Base-by-base conservation (phyloP, 176 grass and related monocot genomes). In the Musa schizocarpa region DNA sequence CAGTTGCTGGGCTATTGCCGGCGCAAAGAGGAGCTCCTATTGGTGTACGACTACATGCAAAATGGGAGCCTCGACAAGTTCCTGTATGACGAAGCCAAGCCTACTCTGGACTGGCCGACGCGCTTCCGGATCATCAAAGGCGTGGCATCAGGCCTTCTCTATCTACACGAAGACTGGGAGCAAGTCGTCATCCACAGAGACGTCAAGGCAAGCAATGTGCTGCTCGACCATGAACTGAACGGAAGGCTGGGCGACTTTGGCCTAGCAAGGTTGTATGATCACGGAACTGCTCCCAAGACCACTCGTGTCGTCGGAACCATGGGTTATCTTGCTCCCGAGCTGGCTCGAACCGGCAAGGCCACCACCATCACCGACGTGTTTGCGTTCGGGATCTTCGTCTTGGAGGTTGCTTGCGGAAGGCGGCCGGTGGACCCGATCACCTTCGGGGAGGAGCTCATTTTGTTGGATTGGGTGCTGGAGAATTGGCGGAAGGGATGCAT, bases 111-210 rank as follows among this genome's bases (percentile, higher is more conserved):
- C 9, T 80, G 78, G 78, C 19, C 24, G 48, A 19, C 34, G 11
- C 58, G 78, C 19, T 53, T 80, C 11, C 54, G 55, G 27, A 63
- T 80, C 54, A 52, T 80, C 43, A 80, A 77, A 77, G 74, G 74
- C 26, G 84, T 92, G 1, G 84, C 86, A 52, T 66, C 79, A 0
- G 76, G 81, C 20, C 71, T 92, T 9, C 63, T 80, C 50, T 86
- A 89, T 24, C 90, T 89, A 51, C 90, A 92, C 74, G 84, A 92
- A 69, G 79, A 87, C 2, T 92, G 86, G 34, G 90, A 92, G 54
- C 27, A 86, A 17, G 84, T 92, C 9, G 76, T 92, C 13, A 27
- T 89, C 56, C 90, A 89, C 17, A 65, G 90, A 68, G 90, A 92
- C 53, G 71, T 92, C 61, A 92, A 92, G 13, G 74, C 86, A 1